Conservation (phyloP, 129 eudicot species). For the Deinandra increscens region DNA sequence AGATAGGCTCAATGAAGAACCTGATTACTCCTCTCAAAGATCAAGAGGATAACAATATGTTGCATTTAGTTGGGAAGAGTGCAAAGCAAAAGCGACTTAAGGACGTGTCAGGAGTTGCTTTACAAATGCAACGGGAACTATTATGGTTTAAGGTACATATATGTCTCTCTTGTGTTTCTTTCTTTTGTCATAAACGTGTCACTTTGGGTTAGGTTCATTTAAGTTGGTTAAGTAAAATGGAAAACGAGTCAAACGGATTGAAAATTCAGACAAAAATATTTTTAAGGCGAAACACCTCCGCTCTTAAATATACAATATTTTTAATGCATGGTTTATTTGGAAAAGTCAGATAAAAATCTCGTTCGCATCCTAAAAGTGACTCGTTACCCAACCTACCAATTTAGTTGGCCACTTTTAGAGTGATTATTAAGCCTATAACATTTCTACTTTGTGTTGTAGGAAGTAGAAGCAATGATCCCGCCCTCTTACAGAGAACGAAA, state of each 20-base stretch:
- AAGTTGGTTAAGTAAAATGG: neutral
- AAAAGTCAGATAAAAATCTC: neutral
- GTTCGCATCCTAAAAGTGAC: neutral
- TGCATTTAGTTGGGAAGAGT: slow-evolving; percentile 40
- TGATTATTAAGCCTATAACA: neutral
- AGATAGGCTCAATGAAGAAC: slow-evolving; percentile 38
- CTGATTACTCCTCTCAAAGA: slow-evolving; percentile 31
- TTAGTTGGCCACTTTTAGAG: too few relatives aligned
- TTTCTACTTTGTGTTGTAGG: slow-evolving; percentile 18
- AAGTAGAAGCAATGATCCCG: slow-evolving; percentile 31
- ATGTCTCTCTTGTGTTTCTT: neutral
- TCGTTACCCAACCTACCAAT: neutral
- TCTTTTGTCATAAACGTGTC: neutral
- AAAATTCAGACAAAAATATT: too few relatives aligned
- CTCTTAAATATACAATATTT: too few relatives aligned
- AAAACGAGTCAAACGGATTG: too few relatives aligned
- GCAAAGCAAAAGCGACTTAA: slow-evolving; percentile 29
- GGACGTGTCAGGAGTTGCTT: slow-evolving; percentile 24
- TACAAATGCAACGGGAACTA: slow-evolving; percentile 40
- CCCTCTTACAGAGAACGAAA: slow-evolving; percentile 20
- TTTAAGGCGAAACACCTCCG: neutral
- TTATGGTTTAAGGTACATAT: slow-evolving; percentile 41
- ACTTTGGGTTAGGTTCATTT: neutral
- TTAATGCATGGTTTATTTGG: too few relatives aligned
- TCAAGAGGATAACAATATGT: slow-evolving; percentile 24